These are phyloP conservation scores for Phialemonium atrogriseum DNA, from an alignment of 2,329 filamentous ascomycete genomes.

Conservation along the genomic window DNA sequence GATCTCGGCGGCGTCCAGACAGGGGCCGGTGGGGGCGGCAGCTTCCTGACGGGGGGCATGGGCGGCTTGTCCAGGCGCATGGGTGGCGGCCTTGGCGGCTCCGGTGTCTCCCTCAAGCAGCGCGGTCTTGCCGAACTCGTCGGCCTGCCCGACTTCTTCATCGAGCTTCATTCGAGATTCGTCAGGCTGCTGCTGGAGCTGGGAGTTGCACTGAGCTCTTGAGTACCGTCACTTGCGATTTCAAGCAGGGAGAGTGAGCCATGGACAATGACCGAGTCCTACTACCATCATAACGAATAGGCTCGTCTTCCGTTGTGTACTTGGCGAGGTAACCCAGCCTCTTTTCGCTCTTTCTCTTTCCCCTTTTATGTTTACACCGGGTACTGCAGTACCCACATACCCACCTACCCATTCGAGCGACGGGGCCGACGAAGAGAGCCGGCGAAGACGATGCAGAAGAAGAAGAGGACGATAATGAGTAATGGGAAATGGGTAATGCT, in stretches of 20 bases:
- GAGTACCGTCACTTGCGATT: conserved; percentile 5
- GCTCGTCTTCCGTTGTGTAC: too few relatives aligned
- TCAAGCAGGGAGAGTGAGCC: too few relatives aligned
- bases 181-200: conserved; percentile 55
- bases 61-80: conserved; percentile 49
- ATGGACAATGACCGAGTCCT: too few relatives aligned
- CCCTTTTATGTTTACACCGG: too few relatives aligned
- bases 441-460: neutral
- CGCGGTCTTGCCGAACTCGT: conserved; percentile 58
- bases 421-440: too few relatives aligned
- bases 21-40: conserved; percentile 29
- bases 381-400: too few relatives aligned
- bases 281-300: too few relatives aligned
- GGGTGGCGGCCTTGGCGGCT: conserved; percentile 44
- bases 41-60: conserved; percentile 46
- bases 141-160: conserved; percentile 59
- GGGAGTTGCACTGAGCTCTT: conserved; percentile 44
- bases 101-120: conserved; percentile 47
- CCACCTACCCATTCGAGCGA: too few relatives aligned
- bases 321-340: too few relatives aligned
- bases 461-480: neutral
- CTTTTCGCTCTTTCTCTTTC: too few relatives aligned
- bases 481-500: conserved; percentile 13
- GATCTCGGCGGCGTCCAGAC: conserved; percentile 10
- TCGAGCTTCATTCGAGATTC: conserved; percentile 56